These are phyloP conservation scores for Verticillium isaacii DNA, from an alignment of 2,329 filamentous ascomycete species.

Conservation along the genomic window DNA sequence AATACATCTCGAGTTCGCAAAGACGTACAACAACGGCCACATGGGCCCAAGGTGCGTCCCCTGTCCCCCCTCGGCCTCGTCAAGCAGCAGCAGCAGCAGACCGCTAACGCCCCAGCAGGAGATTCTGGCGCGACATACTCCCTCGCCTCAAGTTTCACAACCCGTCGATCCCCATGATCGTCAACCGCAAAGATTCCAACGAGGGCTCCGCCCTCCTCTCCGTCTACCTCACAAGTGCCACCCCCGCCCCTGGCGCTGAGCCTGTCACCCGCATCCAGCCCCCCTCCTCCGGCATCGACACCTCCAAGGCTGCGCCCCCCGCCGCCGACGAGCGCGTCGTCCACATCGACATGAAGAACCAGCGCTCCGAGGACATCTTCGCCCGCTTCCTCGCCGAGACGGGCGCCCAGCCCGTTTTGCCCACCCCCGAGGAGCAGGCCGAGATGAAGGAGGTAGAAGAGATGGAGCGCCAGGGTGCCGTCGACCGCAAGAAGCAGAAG, in stretches of 20 bases:
- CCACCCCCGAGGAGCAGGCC: constrained; percentile 54
- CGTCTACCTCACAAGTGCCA: constrained; percentile 53
- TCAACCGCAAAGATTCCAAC: constrained; percentile 62
- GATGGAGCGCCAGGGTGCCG: constrained; percentile 41
- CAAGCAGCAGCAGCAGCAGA: neutral
- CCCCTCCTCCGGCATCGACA: constrained; percentile 41
- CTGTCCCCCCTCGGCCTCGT: neutral
- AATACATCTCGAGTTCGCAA: constrained; percentile 70
- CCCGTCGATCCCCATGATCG: constrained; percentile 75
- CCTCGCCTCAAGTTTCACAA: constrained; percentile 94
- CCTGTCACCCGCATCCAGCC: constrained; percentile 31
- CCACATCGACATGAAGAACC: constrained; percentile 59
- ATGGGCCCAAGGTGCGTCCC: constrained; percentile 62
- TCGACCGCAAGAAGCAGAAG: constrained; percentile 50
- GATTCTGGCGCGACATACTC: constrained; percentile 83
- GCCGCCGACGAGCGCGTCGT: constrained; percentile 44
- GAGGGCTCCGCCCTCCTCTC: constrained; percentile 55
- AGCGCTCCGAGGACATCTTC: constrained; percentile 58
- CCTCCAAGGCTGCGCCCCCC: constrained; percentile 43
- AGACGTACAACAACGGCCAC: constrained; percentile 59
- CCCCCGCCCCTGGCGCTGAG: constrained; percentile 18
- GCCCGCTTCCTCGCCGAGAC: constrained; percentile 58
- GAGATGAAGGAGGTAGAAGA: constrained; percentile 56
- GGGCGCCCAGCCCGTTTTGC: constrained; percentile 50
- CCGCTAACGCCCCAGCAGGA: constrained; percentile 45